phyloP scores from a whole-genome alignment of 768 basidiomycete genomes.

The Mycena leptocephala region DNA sequence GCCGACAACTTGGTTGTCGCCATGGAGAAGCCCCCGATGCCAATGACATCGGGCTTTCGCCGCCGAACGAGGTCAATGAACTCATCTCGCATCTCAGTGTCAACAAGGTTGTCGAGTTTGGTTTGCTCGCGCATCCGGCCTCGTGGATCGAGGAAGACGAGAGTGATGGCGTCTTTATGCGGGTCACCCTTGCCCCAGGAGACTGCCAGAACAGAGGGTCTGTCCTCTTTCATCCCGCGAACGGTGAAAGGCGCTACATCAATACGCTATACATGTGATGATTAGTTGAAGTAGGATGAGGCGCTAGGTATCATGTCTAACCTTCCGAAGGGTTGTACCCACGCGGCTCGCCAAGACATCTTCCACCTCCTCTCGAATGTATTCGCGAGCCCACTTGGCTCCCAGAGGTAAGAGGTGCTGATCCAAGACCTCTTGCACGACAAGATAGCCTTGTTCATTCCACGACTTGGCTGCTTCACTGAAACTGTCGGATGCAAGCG shows the following conservation, averaged over 20 bases:
- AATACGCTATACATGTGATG: constrained; percentile 71
- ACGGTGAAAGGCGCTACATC: constrained; percentile 85
- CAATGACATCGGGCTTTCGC: constrained; percentile 90
- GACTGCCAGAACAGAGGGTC: constrained; percentile 87
- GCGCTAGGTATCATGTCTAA: constrained; percentile 53
- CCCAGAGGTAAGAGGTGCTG: constrained; percentile 89
- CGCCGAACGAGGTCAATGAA: constrained; percentile 89
- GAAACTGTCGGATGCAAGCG: constrained; percentile 89
- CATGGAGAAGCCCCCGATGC: constrained; percentile 90
- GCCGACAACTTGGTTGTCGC: constrained; percentile 82
- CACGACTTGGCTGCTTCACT: constrained; percentile 90
- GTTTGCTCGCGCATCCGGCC: constrained; percentile 94
- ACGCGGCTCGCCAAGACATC: constrained; percentile 83
- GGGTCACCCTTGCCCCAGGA: constrained; percentile 98
- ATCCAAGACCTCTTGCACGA: constrained; percentile 86
- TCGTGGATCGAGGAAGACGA: constrained; percentile 90
- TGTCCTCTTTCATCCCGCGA: constrained; percentile 79
- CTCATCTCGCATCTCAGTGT: constrained; percentile 76
- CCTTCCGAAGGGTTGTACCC: constrained; percentile 78
- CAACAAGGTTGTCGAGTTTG: constrained; percentile 90
- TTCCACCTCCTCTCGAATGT: constrained; percentile 91
- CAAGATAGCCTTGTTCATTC: constrained; percentile 88
- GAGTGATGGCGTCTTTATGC: constrained; percentile 88
- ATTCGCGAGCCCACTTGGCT: constrained; percentile 92
- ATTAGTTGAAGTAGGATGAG: constrained; percentile 10